phyloP scores from a whole-genome alignment of 1,284 basidiomycete species.

The Entoloma clypeatum region DNA sequence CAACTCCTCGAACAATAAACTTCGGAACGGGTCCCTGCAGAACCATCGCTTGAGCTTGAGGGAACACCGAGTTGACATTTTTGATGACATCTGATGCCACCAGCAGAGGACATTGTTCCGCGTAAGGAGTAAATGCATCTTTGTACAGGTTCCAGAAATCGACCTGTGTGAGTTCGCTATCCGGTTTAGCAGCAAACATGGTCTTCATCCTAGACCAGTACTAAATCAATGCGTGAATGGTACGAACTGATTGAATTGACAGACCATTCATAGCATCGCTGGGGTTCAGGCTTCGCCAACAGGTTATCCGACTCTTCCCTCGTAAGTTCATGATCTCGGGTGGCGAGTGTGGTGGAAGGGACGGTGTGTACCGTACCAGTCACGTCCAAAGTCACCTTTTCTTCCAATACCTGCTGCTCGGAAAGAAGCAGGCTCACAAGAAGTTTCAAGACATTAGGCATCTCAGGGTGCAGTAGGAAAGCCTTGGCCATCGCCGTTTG shows the following conservation, averaged over 20 bases:
- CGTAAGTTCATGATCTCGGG: conserved; percentile 58
- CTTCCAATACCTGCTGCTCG: conserved; percentile 59
- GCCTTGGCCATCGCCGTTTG: conserved; percentile 72
- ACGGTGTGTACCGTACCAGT: conserved; percentile 53
- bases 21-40: conserved; percentile 62
- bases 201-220: conserved; percentile 65
- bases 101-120: conserved; percentile 55
- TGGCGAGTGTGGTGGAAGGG: conserved; percentile 42
- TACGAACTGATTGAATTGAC: conserved; percentile 17
- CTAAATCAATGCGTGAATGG: conserved; percentile 2
- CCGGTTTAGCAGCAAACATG: conserved; percentile 68
- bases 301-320: conserved; percentile 63
- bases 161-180: conserved; percentile 82
- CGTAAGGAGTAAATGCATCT: conserved; percentile 57
- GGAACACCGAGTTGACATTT: conserved; percentile 75
- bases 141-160: conserved; percentile 89
- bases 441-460: conserved; percentile 63
- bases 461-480: conserved; percentile 64
- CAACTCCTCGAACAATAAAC: conserved; percentile 81
- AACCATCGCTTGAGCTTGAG: conserved; percentile 80
- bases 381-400: conserved; percentile 58
- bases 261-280: conserved; percentile 77
- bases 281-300: conserved; percentile 59
- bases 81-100: conserved; percentile 87
- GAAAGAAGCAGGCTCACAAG: conserved; percentile 61